Percentiles rank a stretch among this genome's conserved stretches.
Conservation (phyloP, 2,329 filamentous ascomycete species). For the Fusarium staphyleae region DNA sequence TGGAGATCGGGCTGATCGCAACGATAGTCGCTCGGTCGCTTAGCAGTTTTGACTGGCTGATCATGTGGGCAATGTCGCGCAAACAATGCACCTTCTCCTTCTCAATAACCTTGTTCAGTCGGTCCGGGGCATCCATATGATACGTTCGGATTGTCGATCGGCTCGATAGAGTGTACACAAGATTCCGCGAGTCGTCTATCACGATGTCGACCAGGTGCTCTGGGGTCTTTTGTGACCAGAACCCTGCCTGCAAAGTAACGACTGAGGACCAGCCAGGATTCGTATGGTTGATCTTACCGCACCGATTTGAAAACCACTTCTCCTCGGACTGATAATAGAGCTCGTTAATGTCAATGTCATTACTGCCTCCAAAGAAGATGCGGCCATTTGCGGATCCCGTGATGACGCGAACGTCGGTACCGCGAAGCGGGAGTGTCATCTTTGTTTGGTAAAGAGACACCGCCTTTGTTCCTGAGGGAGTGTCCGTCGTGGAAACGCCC, state of each 20-base stretch:
- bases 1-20: slow-evolving; percentile 84
- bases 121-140: slow-evolving; percentile 74
- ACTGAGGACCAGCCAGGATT: slow-evolving; percentile 74
- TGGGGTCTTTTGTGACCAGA: slow-evolving; percentile 59
- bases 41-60: slow-evolving; percentile 75
- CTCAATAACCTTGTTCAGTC: slow-evolving; percentile 69
- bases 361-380: slow-evolving; percentile 87
- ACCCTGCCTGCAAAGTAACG: slow-evolving; percentile 57
- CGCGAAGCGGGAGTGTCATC: slow-evolving; percentile 80
- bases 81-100: slow-evolving; percentile 68
- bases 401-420: slow-evolving; percentile 79
- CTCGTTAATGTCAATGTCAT: slow-evolving; percentile 89
- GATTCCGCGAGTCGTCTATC: slow-evolving; percentile 84
- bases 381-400: slow-evolving; percentile 83
- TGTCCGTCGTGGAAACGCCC: slow-evolving; percentile 76
- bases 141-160: slow-evolving; percentile 90
- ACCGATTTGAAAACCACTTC: slow-evolving; percentile 91
- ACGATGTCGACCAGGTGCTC: slow-evolving; percentile 81
- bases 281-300: slow-evolving; percentile 88
- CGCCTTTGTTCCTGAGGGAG: slow-evolving; percentile 72
- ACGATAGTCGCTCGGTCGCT: slow-evolving; percentile 76
- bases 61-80: slow-evolving; percentile 85
- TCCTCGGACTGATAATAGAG: slow-evolving; percentile 97
- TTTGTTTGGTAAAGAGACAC: slow-evolving; percentile 88
- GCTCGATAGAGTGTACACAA: slow-evolving; percentile 91